Percentiles rank a stretch among this genome's conserved stretches.
Evolutionary conservation across 2,329 filamentous ascomycete species (phyloP).

Genomic region (Lecanicillium sp.): DNA sequence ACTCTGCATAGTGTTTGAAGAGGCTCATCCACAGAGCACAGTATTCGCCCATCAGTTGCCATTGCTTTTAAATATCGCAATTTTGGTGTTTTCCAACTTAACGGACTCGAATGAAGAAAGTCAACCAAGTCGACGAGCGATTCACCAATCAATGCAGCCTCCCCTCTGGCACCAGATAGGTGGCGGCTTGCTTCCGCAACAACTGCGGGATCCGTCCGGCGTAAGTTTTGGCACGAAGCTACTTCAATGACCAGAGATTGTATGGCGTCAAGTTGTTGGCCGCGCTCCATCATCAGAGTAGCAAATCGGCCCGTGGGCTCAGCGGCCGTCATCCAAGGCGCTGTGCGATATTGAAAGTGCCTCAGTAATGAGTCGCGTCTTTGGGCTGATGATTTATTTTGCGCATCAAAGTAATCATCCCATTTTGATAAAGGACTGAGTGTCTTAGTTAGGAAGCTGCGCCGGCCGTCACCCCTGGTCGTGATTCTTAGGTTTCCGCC

Average conservation of each 20-base stretch:
- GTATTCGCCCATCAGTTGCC: not conserved
- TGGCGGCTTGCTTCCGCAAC: not conserved
- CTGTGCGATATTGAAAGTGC: slow-evolving; percentile 14
- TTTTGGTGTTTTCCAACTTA: slow-evolving; percentile 7
- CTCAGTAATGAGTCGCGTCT: slow-evolving; percentile 10
- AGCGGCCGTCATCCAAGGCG: slow-evolving; percentile 14
- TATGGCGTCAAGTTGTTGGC: slow-evolving; percentile 7
- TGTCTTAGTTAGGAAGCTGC: not conserved
- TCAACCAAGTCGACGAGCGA: not conserved
- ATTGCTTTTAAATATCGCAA: not conserved
- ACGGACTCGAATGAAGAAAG: slow-evolving; percentile 1
- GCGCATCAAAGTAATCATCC: slow-evolving; percentile 13
- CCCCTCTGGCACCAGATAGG: not conserved
- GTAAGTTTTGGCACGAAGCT: slow-evolving; percentile 9
- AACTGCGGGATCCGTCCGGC: not conserved
- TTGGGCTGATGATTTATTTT: slow-evolving; percentile 3
- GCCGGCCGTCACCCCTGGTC: too few relatives aligned
- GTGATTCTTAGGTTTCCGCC: too few relatives aligned
- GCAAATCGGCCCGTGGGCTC: slow-evolving; percentile 10
- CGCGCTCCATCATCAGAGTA: slow-evolving; percentile 12
- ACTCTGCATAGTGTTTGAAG: slow-evolving; percentile 9
- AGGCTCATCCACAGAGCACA: slow-evolving; percentile 8
- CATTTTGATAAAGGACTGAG: slow-evolving; percentile 7
- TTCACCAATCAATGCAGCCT: not conserved
- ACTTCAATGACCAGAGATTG: slow-evolving; percentile 7